Evolutionary conservation across 2,329 filamentous ascomycete species (phyloP), one percentile per base, ranked within the genome.

Genomic region (Aureobasidium namibiae): DNA sequence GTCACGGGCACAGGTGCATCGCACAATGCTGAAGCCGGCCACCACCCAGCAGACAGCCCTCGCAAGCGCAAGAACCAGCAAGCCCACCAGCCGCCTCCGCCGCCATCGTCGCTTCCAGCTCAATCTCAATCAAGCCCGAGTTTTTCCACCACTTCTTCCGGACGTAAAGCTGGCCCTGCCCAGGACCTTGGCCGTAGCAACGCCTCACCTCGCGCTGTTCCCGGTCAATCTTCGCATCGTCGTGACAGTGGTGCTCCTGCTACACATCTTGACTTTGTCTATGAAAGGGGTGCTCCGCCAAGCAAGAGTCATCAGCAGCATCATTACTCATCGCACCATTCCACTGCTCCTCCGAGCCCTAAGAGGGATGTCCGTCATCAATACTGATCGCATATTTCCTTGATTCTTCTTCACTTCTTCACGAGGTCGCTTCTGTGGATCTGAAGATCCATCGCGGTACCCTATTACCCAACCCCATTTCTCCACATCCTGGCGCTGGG

Each of bases 61-160:
- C 89, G 88, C 71, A 95, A 95, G 77, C 86, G 91, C 67, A 95
- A 95, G 75, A 85, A 88, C 42, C 74, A 78, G 68, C 78, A 79
- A 29, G 72, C 73, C 33, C 81, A 83, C 65, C 75, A 76, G 61
- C 70, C 77, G 6, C 74, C 76, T 60, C 80, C 80, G 42, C 73
- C 77, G 23, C 80, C 80, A 21, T 76, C 79, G 13, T 73, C 76
- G 53, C 23, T 38, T 31, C 57, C 57, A 16, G 23, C 50, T 54
- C 50, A 54, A 33, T 59, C 57, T 11, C 76, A 80, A 66, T 76
- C 72, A 41, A 76, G 74, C 60, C 75, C 78, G 24, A 75, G 77
- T 6, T 79, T 78, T 69, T 78, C 85, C 44, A 79, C 80, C 18
- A 75, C 79, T 42, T 82, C 81, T 3, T 78, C 78, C 54, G 54